A percentile compares a stretch with the other conserved stretches of the same genome.
Evolutionary conservation across 495 filamentous ascomycete genomes (phyloP).

Genomic region (Bacidia rubella): DNA sequence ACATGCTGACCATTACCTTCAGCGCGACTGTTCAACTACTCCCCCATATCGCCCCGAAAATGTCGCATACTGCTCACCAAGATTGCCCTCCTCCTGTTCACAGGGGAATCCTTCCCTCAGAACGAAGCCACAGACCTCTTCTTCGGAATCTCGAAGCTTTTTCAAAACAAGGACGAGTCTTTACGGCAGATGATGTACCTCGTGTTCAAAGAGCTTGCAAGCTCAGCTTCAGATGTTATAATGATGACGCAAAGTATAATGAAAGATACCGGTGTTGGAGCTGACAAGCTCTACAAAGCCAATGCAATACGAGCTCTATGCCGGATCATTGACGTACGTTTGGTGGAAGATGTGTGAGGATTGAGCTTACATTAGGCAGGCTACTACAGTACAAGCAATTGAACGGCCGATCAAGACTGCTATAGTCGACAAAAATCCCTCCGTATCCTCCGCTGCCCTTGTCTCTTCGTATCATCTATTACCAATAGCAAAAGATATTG

Average conservation of each 20-base stretch:
- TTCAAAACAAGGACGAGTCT: constrained; percentile 97
- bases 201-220: constrained; percentile 89
- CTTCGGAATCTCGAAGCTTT: constrained; percentile 98
- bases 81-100: constrained; percentile 92
- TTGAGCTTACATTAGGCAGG: constrained; percentile 35
- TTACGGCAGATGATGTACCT: constrained; percentile 99
- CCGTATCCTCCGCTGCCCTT: constrained; percentile 90
- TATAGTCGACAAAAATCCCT: constrained; percentile 97
- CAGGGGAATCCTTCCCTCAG: constrained; percentile 89
- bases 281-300: constrained; percentile 86
- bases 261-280: constrained; percentile 96
- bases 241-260: constrained; percentile 99
- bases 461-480: constrained; percentile 98
- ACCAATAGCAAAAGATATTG: constrained; percentile 87
- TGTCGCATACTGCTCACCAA: constrained; percentile 94
- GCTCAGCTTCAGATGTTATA: constrained; percentile 96
- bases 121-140: constrained; percentile 97
- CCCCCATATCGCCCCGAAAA: constrained; percentile 85
- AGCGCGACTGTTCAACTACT: constrained; percentile 97
- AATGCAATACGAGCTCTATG: constrained; percentile 96
- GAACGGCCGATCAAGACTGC: constrained; percentile 98
- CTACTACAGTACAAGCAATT: constrained; percentile 93
- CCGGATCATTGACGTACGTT: constrained; percentile 86
- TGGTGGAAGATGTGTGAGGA: background rate
- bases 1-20: constrained; percentile 14